Percentiles rank a stretch among this genome's conserved stretches.
Conservation (phyloP, 257 asterid species). For the Solanum boliviense region DNA sequence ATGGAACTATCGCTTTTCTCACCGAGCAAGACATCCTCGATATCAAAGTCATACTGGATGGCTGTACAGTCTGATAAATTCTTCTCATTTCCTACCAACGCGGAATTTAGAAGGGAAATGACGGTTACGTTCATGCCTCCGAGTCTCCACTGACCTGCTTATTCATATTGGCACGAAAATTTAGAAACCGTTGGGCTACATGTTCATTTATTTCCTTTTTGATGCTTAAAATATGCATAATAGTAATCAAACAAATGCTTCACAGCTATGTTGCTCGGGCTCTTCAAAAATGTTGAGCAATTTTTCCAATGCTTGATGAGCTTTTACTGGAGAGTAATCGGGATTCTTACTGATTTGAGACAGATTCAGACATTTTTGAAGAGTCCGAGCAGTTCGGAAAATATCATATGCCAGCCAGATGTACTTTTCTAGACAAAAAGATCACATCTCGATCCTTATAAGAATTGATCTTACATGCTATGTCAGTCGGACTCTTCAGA, state of each 20-base stretch:
- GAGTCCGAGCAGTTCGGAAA: background rate
- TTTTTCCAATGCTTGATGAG: background rate
- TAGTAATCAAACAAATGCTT: background rate
- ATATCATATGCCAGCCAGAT: background rate
- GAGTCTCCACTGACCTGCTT: slow-evolving; percentile 77
- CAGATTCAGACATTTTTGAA: background rate
- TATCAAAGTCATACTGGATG: slow-evolving; percentile 32
- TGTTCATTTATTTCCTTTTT: background rate
- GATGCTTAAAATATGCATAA: background rate
- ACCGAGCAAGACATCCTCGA: slow-evolving; percentile 64
- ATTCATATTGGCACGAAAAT: background rate
- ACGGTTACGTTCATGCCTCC: slow-evolving; percentile 42
- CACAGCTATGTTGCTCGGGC: background rate
- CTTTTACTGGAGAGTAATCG: background rate
- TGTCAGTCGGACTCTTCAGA: background rate
- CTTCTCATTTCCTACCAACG: slow-evolving; percentile 15
- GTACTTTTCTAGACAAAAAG: background rate
- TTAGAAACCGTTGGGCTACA: background rate
- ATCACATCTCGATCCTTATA: background rate
- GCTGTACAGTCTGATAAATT: slow-evolving; percentile 15
- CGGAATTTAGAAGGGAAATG: slow-evolving; percentile 11
- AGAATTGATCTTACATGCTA: background rate
- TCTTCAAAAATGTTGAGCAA: background rate
- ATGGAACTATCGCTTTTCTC: slow-evolving; percentile 59
- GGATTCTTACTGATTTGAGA: background rate